A percentile compares a stretch with the other conserved stretches of the same genome.
These are phyloP conservation scores for Neurospora sp. DNA, from an alignment of 495 filamentous ascomycete species.

Conservation along the genomic window DNA sequence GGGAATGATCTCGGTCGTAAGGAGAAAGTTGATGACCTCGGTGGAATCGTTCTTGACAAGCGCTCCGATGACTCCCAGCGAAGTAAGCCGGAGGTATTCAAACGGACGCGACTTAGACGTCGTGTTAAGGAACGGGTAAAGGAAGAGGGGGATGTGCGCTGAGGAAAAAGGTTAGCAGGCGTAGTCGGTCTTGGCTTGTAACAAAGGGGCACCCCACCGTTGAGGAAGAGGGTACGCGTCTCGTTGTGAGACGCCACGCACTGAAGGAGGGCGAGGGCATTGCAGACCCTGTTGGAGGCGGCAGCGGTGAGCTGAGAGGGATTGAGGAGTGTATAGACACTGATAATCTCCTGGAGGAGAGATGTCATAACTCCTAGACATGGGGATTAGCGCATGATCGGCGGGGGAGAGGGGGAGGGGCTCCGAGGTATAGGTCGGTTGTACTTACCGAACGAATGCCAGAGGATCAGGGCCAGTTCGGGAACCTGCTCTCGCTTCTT, in stretches of 20 bases:
- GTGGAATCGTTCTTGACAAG: constrained; percentile 98
- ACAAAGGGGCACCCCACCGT: constrained; percentile 49
- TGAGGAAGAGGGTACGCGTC: constrained; percentile 83
- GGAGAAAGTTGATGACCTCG: constrained; percentile 97
- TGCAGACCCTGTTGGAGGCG: constrained; percentile 94
- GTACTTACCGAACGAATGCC: constrained; percentile 91
- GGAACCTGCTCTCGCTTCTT: constrained; percentile 99
- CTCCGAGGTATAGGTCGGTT: not conserved
- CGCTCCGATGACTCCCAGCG: constrained; percentile 94
- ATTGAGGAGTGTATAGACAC: constrained; percentile 92
- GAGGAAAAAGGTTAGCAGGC: constrained; percentile 9
- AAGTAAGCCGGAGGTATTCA: constrained; percentile 94
- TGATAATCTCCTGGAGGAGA: constrained; percentile 95
- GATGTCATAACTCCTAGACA: constrained; percentile 90
- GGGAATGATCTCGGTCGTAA: constrained; percentile 98
- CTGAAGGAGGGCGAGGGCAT: constrained; percentile 90
- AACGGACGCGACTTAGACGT: constrained; percentile 97
- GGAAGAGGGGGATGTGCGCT: constrained; percentile 98
- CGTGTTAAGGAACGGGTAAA: constrained; percentile 98
- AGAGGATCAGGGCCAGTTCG: constrained; percentile 90
- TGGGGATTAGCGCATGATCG: constrained; percentile 5
- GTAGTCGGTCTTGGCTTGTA: not conserved
- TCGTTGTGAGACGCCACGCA: constrained; percentile 98
- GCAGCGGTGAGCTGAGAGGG: constrained; percentile 94
- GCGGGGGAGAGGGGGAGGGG: not conserved